These are phyloP conservation scores for Neurospora sp. DNA, from an alignment of 495 filamentous ascomycete genomes.

Conservation along the genomic window DNA sequence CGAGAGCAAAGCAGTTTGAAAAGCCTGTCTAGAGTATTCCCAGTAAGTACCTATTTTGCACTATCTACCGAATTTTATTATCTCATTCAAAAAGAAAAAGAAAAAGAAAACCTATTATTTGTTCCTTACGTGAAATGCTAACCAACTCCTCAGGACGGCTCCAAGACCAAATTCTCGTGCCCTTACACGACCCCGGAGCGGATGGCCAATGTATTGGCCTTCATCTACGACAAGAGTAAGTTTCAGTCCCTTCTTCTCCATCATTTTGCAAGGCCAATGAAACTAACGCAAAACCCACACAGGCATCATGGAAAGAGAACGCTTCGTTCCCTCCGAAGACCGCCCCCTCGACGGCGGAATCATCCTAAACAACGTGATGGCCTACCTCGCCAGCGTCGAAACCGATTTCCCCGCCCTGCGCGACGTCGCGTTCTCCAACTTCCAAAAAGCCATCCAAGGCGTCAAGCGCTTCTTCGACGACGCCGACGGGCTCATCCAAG, in stretches of 20 bases:
- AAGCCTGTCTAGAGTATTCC: not conserved
- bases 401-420: not conserved
- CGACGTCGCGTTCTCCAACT: not conserved
- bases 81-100: not conserved
- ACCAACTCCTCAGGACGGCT: not conserved
- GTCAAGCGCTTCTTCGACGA: not conserved
- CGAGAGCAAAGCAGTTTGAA: not conserved
- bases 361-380: constrained; percentile 2
- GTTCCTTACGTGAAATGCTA: not conserved
- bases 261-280: not conserved
- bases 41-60: not conserved
- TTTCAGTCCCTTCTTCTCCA: not conserved
- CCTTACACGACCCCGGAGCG: not conserved
- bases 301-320: not conserved
- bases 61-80: not conserved
- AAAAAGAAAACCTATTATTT: too few species aligned
- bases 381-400: not conserved
- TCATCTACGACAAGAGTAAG: constrained; percentile 15
- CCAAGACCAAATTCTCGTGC: not conserved
- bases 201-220: constrained; percentile 9
- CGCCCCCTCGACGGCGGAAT: not conserved
- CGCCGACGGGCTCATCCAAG: not conserved
- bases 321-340: not conserved
- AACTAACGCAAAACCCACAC: not conserved
- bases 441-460: not conserved